Conservation (phyloP, 1,284 basidiomycete species). For the Trichosporon sp. region DNA sequence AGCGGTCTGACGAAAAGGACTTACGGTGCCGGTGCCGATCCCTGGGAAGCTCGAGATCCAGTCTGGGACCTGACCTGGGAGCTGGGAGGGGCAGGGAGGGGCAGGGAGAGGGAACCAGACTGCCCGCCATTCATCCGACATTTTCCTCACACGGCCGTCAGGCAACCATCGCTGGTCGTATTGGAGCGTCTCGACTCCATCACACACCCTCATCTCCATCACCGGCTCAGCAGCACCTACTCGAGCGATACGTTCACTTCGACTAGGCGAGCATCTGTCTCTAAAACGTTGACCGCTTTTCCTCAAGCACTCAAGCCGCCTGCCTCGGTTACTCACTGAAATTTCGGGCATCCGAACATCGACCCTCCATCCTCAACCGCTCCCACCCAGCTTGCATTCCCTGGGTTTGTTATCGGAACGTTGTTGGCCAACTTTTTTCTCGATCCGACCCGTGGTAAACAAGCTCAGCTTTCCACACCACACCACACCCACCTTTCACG, state of each 20-base stretch:
- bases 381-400: not conserved
- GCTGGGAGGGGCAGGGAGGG: too few relatives aligned
- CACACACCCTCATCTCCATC: not conserved
- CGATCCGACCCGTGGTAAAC: not conserved
- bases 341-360: not conserved
- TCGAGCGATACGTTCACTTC: not conserved
- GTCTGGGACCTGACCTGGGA: too few relatives aligned
- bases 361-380: not conserved
- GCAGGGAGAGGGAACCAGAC: too few relatives aligned
- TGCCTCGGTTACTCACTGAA: not conserved
- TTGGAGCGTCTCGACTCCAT: not conserved
- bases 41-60: not conserved
- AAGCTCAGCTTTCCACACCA: not conserved
- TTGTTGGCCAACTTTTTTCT: not conserved
- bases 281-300: not conserved
- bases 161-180: not conserved
- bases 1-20: not conserved
- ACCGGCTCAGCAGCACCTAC: not conserved
- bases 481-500: too few relatives aligned
- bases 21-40: not conserved
- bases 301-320: not conserved
- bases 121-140: conserved; percentile 1
- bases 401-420: not conserved
- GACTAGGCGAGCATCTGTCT: not conserved
- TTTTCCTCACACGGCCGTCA: not conserved